Base-by-base conservation (phyloP, 768 basidiomycete species). In the Baorangia bicolor region DNA sequence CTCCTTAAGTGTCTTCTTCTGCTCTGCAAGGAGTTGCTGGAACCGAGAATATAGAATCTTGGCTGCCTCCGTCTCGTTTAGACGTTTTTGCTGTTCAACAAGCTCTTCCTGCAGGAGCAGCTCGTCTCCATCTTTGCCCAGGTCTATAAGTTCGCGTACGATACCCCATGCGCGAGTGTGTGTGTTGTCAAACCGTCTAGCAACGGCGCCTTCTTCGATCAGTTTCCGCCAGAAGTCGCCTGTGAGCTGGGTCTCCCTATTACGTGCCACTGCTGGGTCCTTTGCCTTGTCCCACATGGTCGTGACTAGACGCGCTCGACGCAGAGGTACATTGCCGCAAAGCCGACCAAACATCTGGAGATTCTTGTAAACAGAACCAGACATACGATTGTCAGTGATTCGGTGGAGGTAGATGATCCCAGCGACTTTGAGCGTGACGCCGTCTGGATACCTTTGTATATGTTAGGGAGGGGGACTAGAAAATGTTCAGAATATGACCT, bases 211-310 rank as follows among this genome's bases (percentile, higher is more conserved):
- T 35, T 18, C 51, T 0, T 16, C 2, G 7, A 55, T 31, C 21
- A 66, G 43, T 3, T 8, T 0, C 2, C 5, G 5, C 64, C 64
- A 79, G 50, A 71, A 77, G 0, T 62, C 55, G 1, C 1, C 0
- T 7, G 20, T 57, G 27, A 76, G 67, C 42, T 75, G 56, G 0
- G 18, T 9, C 43, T 75, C 72, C 25, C 54, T 55, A 2, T 27
- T 46, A 9, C 50, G 55, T n/a, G 38, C 58, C 11, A 57, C 16
- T 1, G 13, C 10, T 5, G 2, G 27, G 33, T 69, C 68, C 21
- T 47, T 66, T 16, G 63, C 66, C 1, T 9, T 30, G 42, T 67
- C 66, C 77, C 75, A 77, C 70, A 73, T 75, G 2, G 72, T 77
- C 1, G 75, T 77, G n/a, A 71, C 62, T 14, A 78, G 56, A 20